Conservation (phyloP, 805 yeast species). For the Candida nanaspora region DNA sequence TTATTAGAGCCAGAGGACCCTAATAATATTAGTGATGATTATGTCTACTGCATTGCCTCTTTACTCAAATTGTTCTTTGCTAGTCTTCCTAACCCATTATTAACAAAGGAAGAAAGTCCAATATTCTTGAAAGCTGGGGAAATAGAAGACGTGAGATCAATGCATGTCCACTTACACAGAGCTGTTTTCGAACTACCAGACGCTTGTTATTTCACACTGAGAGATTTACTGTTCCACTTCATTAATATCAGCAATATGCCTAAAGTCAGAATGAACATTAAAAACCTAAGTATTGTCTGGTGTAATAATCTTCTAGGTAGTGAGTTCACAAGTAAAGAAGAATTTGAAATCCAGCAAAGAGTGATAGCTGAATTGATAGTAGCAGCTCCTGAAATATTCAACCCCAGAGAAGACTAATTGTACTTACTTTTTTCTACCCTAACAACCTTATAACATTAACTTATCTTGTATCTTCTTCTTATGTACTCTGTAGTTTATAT, state of each 20-base stretch:
- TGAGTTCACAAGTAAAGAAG: constrained; percentile 52
- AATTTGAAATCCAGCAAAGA: constrained; percentile 33
- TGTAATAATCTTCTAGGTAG: constrained; percentile 81
- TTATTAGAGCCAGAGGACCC: constrained; percentile 49
- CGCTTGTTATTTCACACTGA: constrained; percentile 86
- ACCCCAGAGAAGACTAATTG: constrained; percentile 22
- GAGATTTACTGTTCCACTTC: constrained; percentile 81
- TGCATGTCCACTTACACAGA: constrained; percentile 77
- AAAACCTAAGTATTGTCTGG: constrained; percentile 87
- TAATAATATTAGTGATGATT: constrained; percentile 60
- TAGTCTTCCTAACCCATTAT: constrained; percentile 78
- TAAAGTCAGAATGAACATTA: constrained; percentile 76
- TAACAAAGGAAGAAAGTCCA: constrained; percentile 55
- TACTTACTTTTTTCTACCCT: too few relatives aligned
- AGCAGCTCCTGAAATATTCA: constrained; percentile 74
- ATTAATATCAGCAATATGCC: constrained; percentile 27
- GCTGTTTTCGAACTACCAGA: constrained; percentile 87
- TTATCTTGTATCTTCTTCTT: too few relatives aligned
- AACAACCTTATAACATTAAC: too few relatives aligned
- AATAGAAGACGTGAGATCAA: constrained; percentile 47
- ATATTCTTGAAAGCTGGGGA: constrained; percentile 65
- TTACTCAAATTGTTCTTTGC: constrained; percentile 78
- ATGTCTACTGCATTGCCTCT: constrained; percentile 83
- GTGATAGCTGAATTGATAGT: constrained; percentile 79
- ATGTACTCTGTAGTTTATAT: too few relatives aligned